phyloP scores from a whole-genome alignment of 352 stramenopile species.

The Phytophthora pseudosyringae region DNA sequence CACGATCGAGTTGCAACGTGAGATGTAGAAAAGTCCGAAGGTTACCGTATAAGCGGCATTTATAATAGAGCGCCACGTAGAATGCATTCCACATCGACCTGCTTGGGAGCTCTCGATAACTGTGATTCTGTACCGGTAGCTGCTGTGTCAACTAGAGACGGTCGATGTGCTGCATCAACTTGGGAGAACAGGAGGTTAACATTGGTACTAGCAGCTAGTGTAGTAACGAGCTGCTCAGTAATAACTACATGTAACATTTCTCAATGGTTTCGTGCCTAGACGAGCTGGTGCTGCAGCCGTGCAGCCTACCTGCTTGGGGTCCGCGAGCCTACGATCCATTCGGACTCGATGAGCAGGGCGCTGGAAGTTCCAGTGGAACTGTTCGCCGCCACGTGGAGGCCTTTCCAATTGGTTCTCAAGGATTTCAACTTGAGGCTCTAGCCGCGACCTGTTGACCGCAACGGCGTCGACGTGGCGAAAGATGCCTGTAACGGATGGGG shows the following conservation, averaged over 20 bases:
- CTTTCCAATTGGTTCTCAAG: conserved; percentile 13
- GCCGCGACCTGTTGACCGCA: conserved; percentile 4
- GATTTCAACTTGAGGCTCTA: conserved; percentile 7
- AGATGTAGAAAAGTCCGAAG: conserved; percentile 30
- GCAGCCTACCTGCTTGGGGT: too few relatives aligned
- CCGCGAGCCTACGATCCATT: conserved; percentile 1
- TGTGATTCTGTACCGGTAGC: not conserved
- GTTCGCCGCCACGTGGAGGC: conserved; percentile 22
- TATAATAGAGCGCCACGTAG: conserved; percentile 29
- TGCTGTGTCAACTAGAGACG: not conserved
- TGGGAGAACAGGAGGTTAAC: too few relatives aligned
- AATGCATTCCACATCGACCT: conserved; percentile 3
- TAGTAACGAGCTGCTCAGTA: too few relatives aligned
- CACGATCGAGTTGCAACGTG: conserved; percentile 39
- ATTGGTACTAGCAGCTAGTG: not conserved
- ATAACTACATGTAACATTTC: not conserved
- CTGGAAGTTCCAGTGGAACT: too few relatives aligned
- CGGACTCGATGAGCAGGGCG: conserved; percentile 16
- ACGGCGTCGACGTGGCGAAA: conserved; percentile 38
- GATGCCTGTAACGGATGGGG: conserved; percentile 25
- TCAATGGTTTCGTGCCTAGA: not conserved
- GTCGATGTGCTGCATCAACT: conserved; percentile 3
- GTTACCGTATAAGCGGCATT: conserved; percentile 23
- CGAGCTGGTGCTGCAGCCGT: not conserved
- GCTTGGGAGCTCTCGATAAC: not conserved